Percentiles rank a stretch among this genome's conserved stretches.
Evolutionary conservation across 768 basidiomycete species (phyloP).

Genomic region (Kwoniella sp.): DNA sequence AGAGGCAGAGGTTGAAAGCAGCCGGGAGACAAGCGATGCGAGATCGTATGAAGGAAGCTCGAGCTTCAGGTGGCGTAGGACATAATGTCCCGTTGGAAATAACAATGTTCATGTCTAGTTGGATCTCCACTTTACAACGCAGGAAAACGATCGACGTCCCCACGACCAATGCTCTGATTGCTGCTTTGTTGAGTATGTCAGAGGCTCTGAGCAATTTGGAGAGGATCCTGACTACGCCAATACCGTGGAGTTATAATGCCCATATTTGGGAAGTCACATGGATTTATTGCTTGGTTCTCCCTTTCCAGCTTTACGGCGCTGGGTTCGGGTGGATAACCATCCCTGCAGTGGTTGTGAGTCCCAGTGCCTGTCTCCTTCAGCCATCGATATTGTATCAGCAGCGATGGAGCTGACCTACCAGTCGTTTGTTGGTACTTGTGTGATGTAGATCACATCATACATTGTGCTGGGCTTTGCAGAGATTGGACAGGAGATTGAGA

Average conservation of each 20-base stretch:
- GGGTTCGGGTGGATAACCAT: conserved; percentile 53
- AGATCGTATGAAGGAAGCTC: conserved; percentile 7
- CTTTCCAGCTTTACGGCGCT: conserved; percentile 50
- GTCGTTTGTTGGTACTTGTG: too few relatives aligned
- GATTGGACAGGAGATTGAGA: conserved; percentile 45
- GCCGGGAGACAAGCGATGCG: conserved; percentile 24
- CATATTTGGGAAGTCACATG: conserved; percentile 54
- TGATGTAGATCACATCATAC: conserved; percentile 49
- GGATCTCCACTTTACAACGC: conserved; percentile 41
- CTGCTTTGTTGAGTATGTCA: conserved; percentile 33
- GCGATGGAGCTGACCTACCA: too few relatives aligned
- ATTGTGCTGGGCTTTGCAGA: conserved; percentile 49
- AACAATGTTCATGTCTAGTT: conserved; percentile 49
- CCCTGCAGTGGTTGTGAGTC: conserved; percentile 48
- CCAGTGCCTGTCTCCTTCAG: too few relatives aligned
- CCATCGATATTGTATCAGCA: too few relatives aligned
- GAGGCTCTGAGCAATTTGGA: conserved; percentile 48
- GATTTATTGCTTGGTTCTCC: conserved; percentile 50
- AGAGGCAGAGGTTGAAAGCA: conserved; percentile 26
- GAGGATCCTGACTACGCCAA: conserved; percentile 53
- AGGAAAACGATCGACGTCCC: conserved; percentile 51
- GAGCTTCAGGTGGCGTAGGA: conserved; percentile 33
- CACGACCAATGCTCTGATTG: conserved; percentile 45
- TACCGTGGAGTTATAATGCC: conserved; percentile 50
- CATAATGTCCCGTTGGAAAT: conserved; percentile 51